A percentile compares a stretch with the other conserved stretches of the same genome.
Conservation (phyloP, 352 stramenopile species). For the Plasmopara viticola region DNA sequence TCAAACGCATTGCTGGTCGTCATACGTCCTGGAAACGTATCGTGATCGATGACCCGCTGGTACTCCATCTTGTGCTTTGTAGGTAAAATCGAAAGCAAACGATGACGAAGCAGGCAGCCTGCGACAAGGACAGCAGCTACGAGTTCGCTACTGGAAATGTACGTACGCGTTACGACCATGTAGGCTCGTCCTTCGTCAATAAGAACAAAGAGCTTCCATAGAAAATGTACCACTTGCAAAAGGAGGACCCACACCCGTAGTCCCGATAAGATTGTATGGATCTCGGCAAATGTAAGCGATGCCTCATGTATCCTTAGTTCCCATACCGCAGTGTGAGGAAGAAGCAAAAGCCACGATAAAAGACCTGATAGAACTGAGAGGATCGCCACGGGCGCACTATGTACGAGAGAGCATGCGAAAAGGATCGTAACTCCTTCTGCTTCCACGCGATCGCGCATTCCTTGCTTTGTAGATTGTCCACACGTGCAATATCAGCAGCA, state of each 20-base stretch:
- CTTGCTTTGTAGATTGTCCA: slow-evolving; percentile 24
- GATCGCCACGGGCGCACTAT: slow-evolving; percentile 31
- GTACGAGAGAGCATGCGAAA: slow-evolving; percentile 36
- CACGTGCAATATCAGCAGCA: slow-evolving; percentile 24
- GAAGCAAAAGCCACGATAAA: slow-evolving; percentile 52
- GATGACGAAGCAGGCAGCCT: not conserved
- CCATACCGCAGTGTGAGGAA: slow-evolving; percentile 47
- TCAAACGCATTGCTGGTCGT: slow-evolving; percentile 30
- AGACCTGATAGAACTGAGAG: slow-evolving; percentile 24
- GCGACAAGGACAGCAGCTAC: slow-evolving; percentile 4
- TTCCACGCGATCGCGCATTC: slow-evolving; percentile 8
- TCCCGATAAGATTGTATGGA: slow-evolving; percentile 38
- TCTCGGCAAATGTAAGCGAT: slow-evolving; percentile 22
- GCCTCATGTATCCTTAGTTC: slow-evolving; percentile 22
- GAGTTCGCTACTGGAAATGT: slow-evolving; percentile 32
- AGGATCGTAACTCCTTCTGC: slow-evolving; percentile 19
- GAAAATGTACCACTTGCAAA: slow-evolving; percentile 22
- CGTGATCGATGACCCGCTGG: slow-evolving; percentile 22
- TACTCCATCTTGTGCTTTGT: slow-evolving; percentile 22
- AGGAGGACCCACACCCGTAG: slow-evolving; percentile 31
- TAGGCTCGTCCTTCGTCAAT: slow-evolving; percentile 33
- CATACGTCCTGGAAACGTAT: not conserved
- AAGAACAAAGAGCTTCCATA: slow-evolving; percentile 27
- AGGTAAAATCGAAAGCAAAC: not conserved
- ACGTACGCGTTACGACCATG: slow-evolving; percentile 25